Base-by-base conservation (phyloP, 1,284 basidiomycete genomes). In the Coriolopsis trogii region DNA sequence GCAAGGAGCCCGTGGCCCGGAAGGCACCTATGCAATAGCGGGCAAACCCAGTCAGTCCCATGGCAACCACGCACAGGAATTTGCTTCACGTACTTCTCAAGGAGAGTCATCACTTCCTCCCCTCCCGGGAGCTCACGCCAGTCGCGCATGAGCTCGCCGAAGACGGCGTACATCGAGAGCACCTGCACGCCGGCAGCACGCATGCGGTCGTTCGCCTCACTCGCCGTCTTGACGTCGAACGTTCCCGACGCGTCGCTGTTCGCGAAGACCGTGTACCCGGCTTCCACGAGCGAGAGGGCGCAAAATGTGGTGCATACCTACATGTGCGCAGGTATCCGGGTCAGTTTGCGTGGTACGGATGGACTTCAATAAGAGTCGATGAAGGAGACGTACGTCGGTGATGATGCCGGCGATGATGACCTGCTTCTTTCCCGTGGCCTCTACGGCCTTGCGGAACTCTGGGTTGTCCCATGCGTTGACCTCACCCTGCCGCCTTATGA, bases 401-500 rank as follows among this genome's bases (percentile, higher is more conserved):
- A 68, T 70, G 45, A 79, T 77, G 2, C 76, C 76, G 24, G 68
- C 76, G 15, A 78, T 60, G 58, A 78, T 77, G 42, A 78, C 62
- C 49, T 78, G 76, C 53, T 73, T 76, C 61, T 75, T 77, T 4
- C 74, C 75, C 6, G 75, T 77, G 3, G 75, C 74, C 37, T 72
- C 60, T 20, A 78, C 74, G 16, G 76, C 76, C 4, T 63, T 63
- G 33, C 71, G 67, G 66, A 79, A 78, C 39, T 77, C 76, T 3
- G 64, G 47, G 59, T 76, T 78, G 59, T 78, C 75, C 77, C 77
- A 79, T 9, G 77, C 76, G 50, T 78, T 65, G 13, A 79, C 77
- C 58, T 79, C 75, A 1, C 75, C 76, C n/a, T 71, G 61, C n/a
- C 77, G 69, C 63, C 70, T 76, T 64, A 78, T 73, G 52, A 72